phyloP scores from a whole-genome alignment of 371 early-diverging fungal genomes.

The Mortierella sp. region DNA sequence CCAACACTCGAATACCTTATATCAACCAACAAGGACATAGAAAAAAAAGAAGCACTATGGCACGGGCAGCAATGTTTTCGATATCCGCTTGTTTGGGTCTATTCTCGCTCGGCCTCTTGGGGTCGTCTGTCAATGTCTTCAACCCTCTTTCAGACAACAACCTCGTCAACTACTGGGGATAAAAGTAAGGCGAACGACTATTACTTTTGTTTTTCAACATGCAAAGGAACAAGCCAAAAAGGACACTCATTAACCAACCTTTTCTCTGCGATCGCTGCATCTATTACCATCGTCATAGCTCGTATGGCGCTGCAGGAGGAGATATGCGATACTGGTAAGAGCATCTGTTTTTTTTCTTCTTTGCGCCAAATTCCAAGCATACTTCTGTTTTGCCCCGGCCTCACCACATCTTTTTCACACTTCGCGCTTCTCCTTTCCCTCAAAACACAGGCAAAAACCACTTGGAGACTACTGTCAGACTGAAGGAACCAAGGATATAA shows the following conservation, averaged over 20 bases:
- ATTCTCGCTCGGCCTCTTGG: neutral
- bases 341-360: neutral
- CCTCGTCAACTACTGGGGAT: constrained; percentile 69
- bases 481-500: constrained; percentile 61
- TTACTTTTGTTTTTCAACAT: neutral
- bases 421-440: neutral
- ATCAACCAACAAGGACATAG: neutral
- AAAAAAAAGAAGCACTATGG: neutral
- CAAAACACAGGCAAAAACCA: constrained; percentile 39
- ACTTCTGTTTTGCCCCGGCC: too few relatives aligned
- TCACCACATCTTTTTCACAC: too few relatives aligned
- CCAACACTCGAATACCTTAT: too few relatives aligned
- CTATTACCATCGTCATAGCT: constrained; percentile 12
- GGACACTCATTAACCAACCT: neutral
- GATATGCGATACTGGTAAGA: constrained; percentile 32
- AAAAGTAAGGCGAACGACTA: constrained; percentile 51
- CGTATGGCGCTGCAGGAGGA: constrained; percentile 42
- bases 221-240: neutral
- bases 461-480: constrained; percentile 74
- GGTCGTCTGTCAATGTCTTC: constrained; percentile 41
- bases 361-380: neutral
- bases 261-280: too few relatives aligned
- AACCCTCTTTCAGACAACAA: constrained; percentile 60
- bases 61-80: constrained; percentile 1
- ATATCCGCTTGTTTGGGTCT: neutral